These are phyloP conservation scores for Aspergillus fijiensis DNA, from an alignment of 2,329 filamentous ascomycete genomes.

Conservation along the genomic window DNA sequence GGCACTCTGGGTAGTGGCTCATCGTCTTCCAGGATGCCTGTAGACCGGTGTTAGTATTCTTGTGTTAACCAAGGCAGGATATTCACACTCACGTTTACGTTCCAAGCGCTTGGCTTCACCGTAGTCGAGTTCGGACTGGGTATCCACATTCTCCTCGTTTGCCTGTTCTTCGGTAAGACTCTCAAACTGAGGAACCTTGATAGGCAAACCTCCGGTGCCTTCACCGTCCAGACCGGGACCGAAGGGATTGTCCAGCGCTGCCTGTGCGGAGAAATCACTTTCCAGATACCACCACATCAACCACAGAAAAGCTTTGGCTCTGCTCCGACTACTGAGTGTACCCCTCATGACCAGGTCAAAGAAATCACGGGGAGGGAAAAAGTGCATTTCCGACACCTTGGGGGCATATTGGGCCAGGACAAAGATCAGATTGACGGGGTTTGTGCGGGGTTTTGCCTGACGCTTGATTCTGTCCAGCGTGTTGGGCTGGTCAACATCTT, in stretches of 20 bases:
- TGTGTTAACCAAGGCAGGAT: background rate
- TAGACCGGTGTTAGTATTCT: constrained; percentile 10
- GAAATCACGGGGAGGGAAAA: constrained; percentile 81
- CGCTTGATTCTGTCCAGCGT: constrained; percentile 80
- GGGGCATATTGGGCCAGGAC: constrained; percentile 85
- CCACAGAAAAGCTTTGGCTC: constrained; percentile 90
- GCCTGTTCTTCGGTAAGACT: constrained; percentile 51
- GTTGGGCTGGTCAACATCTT: constrained; percentile 82
- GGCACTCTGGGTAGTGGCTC: constrained; percentile 45
- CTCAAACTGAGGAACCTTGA: constrained; percentile 50
- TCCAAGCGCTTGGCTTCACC: constrained; percentile 51
- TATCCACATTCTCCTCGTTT: constrained; percentile 52
- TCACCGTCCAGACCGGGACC: constrained; percentile 55
- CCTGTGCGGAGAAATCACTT: constrained; percentile 87
- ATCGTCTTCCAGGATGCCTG: constrained; percentile 50
- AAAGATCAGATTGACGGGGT: constrained; percentile 96
- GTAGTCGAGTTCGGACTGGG: constrained; percentile 49
- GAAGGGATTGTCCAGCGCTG: constrained; percentile 87
- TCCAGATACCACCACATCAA: constrained; percentile 99
- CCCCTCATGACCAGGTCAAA: constrained; percentile 95
- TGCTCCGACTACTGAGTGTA: constrained; percentile 74
- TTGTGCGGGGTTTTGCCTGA: constrained; percentile 71
- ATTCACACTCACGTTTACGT: constrained; percentile 44
- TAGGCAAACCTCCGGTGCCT: constrained; percentile 43
- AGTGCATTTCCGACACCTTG: constrained; percentile 91